Evolutionary conservation across 2,329 filamentous ascomycete genomes (phyloP).

Genomic region (Ceratocystis smalleyi): DNA sequence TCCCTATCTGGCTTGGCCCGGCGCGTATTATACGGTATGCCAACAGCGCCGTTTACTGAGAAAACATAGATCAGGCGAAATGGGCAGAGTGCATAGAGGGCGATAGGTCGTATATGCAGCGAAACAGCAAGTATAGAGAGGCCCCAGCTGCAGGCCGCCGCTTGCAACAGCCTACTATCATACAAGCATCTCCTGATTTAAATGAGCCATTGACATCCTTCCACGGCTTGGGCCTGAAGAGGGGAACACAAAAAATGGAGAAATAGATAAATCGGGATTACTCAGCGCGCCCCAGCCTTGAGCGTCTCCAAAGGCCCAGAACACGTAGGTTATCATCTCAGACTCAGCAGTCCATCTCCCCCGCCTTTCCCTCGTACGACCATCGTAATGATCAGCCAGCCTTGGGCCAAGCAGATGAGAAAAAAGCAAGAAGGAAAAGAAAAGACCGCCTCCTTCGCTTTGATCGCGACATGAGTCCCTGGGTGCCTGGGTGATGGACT

Average conservation of each 20-base stretch:
- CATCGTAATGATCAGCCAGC: not conserved
- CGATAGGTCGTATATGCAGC: conserved; percentile 3
- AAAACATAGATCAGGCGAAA: not conserved
- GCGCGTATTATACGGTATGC: not conserved
- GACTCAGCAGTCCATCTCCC: not conserved
- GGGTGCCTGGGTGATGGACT: not conserved
- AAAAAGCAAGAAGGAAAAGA: not conserved
- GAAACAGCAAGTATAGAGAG: conserved; percentile 1
- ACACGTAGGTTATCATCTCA: not conserved
- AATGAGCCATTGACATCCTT: not conserved
- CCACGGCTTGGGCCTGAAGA: not conserved
- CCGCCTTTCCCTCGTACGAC: not conserved
- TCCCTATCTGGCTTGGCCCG: not conserved
- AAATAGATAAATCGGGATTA: not conserved
- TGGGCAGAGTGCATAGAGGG: not conserved
- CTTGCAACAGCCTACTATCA: not conserved
- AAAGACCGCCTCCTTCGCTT: not conserved
- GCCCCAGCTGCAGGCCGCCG: conserved; percentile 1
- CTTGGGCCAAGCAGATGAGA: not conserved
- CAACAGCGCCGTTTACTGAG: not conserved
- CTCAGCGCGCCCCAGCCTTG: not conserved
- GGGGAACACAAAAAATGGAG: not conserved
- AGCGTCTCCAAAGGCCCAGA: not conserved
- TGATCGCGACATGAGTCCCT: not conserved
- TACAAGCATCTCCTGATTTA: conserved; percentile 2